Conservation (phyloP, 2,329 filamentous ascomycete genomes). For the Venturia pyrina region DNA sequence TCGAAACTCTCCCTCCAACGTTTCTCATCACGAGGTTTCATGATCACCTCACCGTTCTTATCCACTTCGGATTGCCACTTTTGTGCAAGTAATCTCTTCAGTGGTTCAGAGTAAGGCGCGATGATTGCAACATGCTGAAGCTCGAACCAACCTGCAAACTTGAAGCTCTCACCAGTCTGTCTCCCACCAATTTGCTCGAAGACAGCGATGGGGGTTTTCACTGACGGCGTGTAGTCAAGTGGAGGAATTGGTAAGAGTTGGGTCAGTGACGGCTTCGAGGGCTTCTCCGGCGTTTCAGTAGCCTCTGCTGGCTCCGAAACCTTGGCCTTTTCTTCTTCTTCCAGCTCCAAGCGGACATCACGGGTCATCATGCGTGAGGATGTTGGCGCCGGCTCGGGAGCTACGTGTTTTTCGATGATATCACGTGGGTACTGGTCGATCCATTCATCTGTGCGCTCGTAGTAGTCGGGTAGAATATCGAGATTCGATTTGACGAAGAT, state of each 20-base stretch:
- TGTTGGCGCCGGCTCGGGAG: background rate
- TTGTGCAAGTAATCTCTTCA: slow-evolving; percentile 22
- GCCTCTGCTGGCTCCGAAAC: background rate
- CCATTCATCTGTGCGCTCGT: slow-evolving; percentile 4
- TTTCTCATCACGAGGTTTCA: slow-evolving; percentile 14
- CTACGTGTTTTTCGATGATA: background rate
- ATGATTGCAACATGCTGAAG: slow-evolving; percentile 19
- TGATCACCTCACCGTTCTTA: slow-evolving; percentile 14
- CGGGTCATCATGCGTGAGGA: background rate
- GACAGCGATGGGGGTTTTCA: slow-evolving; percentile 16
- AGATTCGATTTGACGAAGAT: slow-evolving; percentile 23
- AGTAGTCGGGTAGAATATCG: slow-evolving; percentile 17
- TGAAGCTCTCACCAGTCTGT: slow-evolving; percentile 11
- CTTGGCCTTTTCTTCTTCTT: background rate
- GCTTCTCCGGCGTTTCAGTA: background rate
- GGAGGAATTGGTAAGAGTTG: background rate
- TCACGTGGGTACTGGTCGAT: background rate
- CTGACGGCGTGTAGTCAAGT: background rate
- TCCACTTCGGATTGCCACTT: slow-evolving; percentile 19
- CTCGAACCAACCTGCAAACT: slow-evolving; percentile 19
- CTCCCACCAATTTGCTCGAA: slow-evolving; percentile 17
- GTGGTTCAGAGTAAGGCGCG: slow-evolving; percentile 16
- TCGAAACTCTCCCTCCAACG: slow-evolving; percentile 20
- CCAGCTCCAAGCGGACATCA: background rate
- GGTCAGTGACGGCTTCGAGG: background rate